Conservation (phyloP, 164 flowering plant genomes). For the Vitis rupestris region DNA sequence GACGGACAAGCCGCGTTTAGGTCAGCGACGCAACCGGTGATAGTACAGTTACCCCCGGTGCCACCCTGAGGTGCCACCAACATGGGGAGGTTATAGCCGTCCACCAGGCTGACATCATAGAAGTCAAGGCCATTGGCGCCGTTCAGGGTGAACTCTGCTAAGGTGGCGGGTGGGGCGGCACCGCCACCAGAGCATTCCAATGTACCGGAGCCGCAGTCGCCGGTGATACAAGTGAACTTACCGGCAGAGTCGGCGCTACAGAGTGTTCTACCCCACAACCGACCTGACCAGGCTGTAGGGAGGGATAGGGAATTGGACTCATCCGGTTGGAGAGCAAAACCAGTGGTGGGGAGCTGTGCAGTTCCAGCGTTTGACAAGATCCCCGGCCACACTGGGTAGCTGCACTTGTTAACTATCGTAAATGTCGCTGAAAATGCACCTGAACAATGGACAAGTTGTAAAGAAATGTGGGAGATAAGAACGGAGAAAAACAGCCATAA, state of each 20-base stretch:
- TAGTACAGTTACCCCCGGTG: slow-evolving; percentile 29
- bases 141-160: slow-evolving; percentile 66
- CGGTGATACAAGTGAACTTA: slow-evolving; percentile 48
- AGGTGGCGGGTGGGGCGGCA: slow-evolving; percentile 62
- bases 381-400: slow-evolving; percentile 57
- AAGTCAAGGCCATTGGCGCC: slow-evolving; percentile 58
- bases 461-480: background rate
- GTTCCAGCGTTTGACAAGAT: slow-evolving; percentile 47
- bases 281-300: slow-evolving; percentile 58
- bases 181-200: slow-evolving; percentile 51
- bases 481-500: no score
- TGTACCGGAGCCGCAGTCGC: slow-evolving; percentile 57
- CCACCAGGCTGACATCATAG: slow-evolving; percentile 74
- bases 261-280: slow-evolving; percentile 58
- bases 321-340: slow-evolving; percentile 39
- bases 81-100: slow-evolving; percentile 78
- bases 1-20: slow-evolving; percentile 48
- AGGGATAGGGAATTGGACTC: slow-evolving; percentile 33
- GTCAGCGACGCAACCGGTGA: slow-evolving; percentile 42
- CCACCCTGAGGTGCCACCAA: slow-evolving; percentile 34
- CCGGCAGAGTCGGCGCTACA: slow-evolving; percentile 42
- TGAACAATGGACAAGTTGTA: background rate
- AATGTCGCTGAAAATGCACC: slow-evolving; percentile 32
- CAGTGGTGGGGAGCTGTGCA: slow-evolving; percentile 37
- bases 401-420: slow-evolving; percentile 44